Conservation (phyloP, 345 rosid species). For the Lagerstroemia speciosa region DNA sequence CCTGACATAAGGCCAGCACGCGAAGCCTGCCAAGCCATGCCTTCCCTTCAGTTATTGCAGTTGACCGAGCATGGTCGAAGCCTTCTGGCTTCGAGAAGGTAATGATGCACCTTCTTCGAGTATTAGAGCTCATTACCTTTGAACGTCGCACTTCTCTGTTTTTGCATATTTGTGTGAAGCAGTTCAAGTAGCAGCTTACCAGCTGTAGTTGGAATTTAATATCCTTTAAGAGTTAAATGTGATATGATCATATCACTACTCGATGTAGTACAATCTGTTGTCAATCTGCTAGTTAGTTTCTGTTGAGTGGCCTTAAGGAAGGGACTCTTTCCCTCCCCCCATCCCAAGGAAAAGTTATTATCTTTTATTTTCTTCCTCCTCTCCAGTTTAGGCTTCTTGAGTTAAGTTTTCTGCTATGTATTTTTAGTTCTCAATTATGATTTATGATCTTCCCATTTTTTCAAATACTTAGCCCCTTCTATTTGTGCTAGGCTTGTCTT, state of each 20-base stretch:
- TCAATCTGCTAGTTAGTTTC: not conserved
- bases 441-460: not conserved
- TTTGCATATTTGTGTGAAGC: not conserved
- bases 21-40: conserved; percentile 38
- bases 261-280: not conserved
- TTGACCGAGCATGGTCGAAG: conserved; percentile 75
- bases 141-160: not conserved
- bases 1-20: conserved; percentile 15
- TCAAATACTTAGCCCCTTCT: conserved; percentile 1
- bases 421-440: not conserved
- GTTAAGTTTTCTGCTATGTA: not conserved
- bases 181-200: not conserved
- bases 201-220: not conserved
- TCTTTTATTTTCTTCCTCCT: no score
- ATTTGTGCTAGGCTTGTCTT: not conserved
- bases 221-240: not conserved
- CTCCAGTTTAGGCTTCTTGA: not conserved
- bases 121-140: not conserved
- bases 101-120: not conserved
- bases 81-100: conserved; percentile 85
- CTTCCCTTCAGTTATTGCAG: conserved; percentile 83
- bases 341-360: no score
- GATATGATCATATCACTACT: not conserved
- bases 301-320: not conserved
- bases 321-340: no score